These are phyloP conservation scores for Cladosporium sp. DNA, from an alignment of 2,329 filamentous ascomycete species.

Conservation along the genomic window DNA sequence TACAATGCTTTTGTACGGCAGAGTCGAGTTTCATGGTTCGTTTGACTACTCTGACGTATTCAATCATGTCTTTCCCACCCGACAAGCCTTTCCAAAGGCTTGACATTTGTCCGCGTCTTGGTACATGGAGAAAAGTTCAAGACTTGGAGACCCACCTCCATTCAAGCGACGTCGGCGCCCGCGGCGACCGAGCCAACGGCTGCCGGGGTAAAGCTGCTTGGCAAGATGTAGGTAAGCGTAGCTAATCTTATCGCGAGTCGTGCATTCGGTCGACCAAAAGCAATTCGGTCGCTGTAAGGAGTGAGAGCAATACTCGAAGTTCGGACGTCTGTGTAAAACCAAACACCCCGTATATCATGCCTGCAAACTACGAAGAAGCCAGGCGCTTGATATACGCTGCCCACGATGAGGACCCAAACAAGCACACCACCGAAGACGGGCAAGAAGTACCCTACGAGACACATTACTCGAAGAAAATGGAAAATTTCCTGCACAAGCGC, in stretches of 20 bases:
- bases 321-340: not conserved
- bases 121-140: conserved; percentile 6
- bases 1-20: not conserved
- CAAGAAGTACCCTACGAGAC: conserved; percentile 64
- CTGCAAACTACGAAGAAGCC: conserved; percentile 38
- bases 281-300: too few species aligned
- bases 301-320: too few species aligned
- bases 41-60: not conserved
- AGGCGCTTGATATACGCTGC: conserved; percentile 67
- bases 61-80: not conserved
- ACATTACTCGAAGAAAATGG: conserved; percentile 76
- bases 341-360: not conserved
- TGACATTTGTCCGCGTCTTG: conserved; percentile 6
- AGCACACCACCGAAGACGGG: conserved; percentile 40
- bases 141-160: conserved; percentile 3
- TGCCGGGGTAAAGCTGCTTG: not conserved
- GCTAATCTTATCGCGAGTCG: conserved; percentile 5
- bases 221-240: conserved; percentile 1
- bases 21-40: not conserved
- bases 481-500: conserved; percentile 59
- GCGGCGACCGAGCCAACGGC: not conserved
- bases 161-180: conserved; percentile 4
- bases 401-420: conserved; percentile 61
- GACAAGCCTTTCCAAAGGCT: conserved; percentile 2
- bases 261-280: not conserved